Base-by-base conservation (phyloP, 176 grass and related monocot species). In the Melocanna baccifera region DNA sequence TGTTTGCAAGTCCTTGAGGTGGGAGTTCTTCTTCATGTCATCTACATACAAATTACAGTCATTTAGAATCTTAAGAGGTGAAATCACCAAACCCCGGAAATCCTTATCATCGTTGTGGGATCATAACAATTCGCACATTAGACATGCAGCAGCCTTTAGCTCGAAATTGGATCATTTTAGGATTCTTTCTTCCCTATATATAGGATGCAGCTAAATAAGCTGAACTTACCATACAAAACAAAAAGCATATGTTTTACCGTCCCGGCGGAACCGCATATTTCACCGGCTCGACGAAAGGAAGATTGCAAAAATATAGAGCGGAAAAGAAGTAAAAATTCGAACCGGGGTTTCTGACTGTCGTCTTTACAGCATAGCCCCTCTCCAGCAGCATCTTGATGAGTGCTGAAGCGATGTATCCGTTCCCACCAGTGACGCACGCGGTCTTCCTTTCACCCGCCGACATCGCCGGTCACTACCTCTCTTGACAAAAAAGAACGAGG, bases 331-430 rank as follows among this genome's bases (percentile, higher is more conserved):
- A 52, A 22, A 22, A 83, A 71, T 13, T 13, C 32, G 9, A 18
- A 97, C 89, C 87, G 9, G 89, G 89, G 70, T 94, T 87, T 73
- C 94, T 87, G 80, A 92, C 87, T 1, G 94, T 97, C 9, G 91
- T 84, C 47, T 89, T 91, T 20, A 92, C 82, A 61, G 79, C 65
- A 18, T 92, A 97, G 0, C 89, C 89, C 28, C 85, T 97, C 87
- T 89, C 7, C 39, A 94, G 85, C 59, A 97, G 52, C 46, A 86
- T 81, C 74, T 90, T 92, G 85, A 92, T 79, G n/a, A 94, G 87
- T 12, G 40, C 72, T 0, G 91, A 94, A 4, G 91, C 89, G 7
- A 96, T 86, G 70, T 83, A 91, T 4, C 94, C 94, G 40, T 69
- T 93, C 28, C 87, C 94, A 26, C 94, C 94, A 34, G 94, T 93